These are phyloP conservation scores for Aulographum hederae DNA, from an alignment of 2,329 filamentous ascomycete genomes.

Conservation along the genomic window DNA sequence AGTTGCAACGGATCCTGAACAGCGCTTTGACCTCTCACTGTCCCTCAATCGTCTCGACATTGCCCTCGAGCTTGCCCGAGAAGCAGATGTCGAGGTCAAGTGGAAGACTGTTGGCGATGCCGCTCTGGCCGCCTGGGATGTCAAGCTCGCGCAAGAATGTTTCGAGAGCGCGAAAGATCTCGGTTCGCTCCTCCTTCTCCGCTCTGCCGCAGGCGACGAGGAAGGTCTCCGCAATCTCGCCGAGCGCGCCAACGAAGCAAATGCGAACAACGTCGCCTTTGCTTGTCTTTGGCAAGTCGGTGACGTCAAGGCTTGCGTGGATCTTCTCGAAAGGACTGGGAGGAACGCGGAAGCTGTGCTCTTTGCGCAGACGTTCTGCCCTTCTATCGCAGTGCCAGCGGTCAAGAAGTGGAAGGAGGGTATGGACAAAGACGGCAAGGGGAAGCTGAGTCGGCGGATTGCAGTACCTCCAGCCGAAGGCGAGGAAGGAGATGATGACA, in stretches of 20 bases:
- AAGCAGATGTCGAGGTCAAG: conserved; percentile 83
- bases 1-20: conserved; percentile 84
- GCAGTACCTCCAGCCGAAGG: conserved; percentile 63
- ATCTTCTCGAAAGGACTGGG: conserved; percentile 61
- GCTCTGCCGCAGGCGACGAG: conserved; percentile 68
- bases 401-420: conserved; percentile 66
- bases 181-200: conserved; percentile 71
- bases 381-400: no score
- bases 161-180: conserved; percentile 83
- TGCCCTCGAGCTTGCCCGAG: conserved; percentile 65
- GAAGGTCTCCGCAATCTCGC: conserved; percentile 58
- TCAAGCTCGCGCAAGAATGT: conserved; percentile 77
- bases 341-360: conserved; percentile 72
- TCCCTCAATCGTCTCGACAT: conserved; percentile 68
- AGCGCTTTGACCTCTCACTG: conserved; percentile 87
- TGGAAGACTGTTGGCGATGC: conserved; percentile 97
- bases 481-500: conserved; percentile 45
- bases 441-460: conserved; percentile 65
- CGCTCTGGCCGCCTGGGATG: conserved; percentile 70
- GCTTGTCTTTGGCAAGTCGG: conserved; percentile 75
- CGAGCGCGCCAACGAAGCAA: conserved; percentile 53
- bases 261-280: conserved; percentile 85
- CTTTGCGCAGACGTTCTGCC: conserved; percentile 76
- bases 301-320: conserved; percentile 65
- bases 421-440: conserved; percentile 71